These are phyloP conservation scores for Akanthomyces muscarius DNA, from an alignment of 2,329 filamentous ascomycete species.

Conservation along the genomic window DNA sequence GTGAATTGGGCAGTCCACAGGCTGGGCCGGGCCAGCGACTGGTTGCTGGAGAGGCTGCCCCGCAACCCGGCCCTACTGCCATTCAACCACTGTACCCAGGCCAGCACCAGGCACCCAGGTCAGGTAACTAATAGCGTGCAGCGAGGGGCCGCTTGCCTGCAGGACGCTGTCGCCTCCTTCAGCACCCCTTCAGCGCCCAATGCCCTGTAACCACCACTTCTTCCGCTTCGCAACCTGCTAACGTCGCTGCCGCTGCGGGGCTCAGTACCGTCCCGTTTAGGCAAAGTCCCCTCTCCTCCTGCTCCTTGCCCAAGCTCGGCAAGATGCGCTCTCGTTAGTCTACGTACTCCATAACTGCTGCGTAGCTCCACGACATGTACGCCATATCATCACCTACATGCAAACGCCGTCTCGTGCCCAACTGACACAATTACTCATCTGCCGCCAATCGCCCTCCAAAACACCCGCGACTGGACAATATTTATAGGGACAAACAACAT, in stretches of 20 bases:
- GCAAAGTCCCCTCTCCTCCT: not conserved
- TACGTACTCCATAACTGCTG: conserved; percentile 9
- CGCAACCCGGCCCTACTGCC: not conserved
- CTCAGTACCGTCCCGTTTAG: conserved; percentile 5
- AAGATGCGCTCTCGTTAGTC: conserved; percentile 8
- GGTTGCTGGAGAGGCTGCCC: conserved; percentile 6
- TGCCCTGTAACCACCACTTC: not conserved
- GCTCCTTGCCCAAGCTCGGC: not conserved
- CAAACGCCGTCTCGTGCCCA: conserved; percentile 10
- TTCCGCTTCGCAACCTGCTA: too few relatives aligned
- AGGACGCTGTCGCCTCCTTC: not conserved
- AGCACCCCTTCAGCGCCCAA: not conserved
- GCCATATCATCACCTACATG: conserved; percentile 14
- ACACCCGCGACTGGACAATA: too few relatives aligned
- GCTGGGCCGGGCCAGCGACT: not conserved
- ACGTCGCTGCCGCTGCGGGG: not conserved
- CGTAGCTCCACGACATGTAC: conserved; percentile 9
- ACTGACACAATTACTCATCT: not conserved
- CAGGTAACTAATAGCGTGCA: not conserved
- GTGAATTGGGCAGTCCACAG: conserved; percentile 4
- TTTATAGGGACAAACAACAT: not conserved
- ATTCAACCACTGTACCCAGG: not conserved
- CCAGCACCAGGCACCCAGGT: too few relatives aligned
- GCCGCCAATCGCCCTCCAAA: not conserved
- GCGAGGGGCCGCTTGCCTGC: not conserved